These are phyloP conservation scores for Xeromyces bisporus DNA, from an alignment of 495 filamentous ascomycete species.

Conservation along the genomic window DNA sequence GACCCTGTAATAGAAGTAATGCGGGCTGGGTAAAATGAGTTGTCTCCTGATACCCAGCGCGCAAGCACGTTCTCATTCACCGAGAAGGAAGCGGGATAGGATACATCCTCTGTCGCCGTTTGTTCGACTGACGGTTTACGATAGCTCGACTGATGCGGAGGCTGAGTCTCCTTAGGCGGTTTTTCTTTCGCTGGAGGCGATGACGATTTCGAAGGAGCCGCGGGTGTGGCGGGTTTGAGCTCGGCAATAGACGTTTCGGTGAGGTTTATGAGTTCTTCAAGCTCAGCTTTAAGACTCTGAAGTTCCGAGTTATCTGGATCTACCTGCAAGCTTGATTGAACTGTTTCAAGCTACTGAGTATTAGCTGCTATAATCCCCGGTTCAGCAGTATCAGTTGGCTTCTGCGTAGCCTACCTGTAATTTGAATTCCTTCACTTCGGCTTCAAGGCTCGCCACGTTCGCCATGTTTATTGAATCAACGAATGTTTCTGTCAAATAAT, in stretches of 20 bases:
- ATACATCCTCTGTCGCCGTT: constrained; percentile 24
- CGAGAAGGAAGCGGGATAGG: constrained; percentile 41
- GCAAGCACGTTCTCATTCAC: constrained; percentile 86
- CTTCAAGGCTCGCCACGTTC: constrained; percentile 48
- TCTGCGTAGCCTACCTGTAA: constrained; percentile 69
- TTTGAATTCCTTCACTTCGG: constrained; percentile 67
- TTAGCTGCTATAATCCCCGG: no score
- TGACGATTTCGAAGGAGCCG: constrained; percentile 22
- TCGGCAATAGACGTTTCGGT: constrained; percentile 68
- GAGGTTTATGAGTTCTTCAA: constrained; percentile 68
- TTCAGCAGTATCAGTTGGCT: no score
- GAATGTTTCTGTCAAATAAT: no score
- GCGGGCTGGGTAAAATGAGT: constrained; percentile 77
- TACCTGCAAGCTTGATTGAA: constrained; percentile 56
- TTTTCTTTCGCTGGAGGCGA: constrained; percentile 39
- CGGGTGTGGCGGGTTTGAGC: constrained; percentile 43
- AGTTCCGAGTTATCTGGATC: constrained; percentile 75
- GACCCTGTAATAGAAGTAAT: constrained; percentile 91
- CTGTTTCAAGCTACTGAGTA: constrained; percentile 54
- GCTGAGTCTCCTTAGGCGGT: constrained; percentile 59
- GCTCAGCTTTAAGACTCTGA: constrained; percentile 58
- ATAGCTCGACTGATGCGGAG: constrained; percentile 42
- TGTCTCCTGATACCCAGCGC: constrained; percentile 80
- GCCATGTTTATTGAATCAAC: no score
- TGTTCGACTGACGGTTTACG: constrained; percentile 24